Base-by-base conservation (phyloP, 129 eudicot genomes). In the Pseudognaphalium luteoalbum region DNA sequence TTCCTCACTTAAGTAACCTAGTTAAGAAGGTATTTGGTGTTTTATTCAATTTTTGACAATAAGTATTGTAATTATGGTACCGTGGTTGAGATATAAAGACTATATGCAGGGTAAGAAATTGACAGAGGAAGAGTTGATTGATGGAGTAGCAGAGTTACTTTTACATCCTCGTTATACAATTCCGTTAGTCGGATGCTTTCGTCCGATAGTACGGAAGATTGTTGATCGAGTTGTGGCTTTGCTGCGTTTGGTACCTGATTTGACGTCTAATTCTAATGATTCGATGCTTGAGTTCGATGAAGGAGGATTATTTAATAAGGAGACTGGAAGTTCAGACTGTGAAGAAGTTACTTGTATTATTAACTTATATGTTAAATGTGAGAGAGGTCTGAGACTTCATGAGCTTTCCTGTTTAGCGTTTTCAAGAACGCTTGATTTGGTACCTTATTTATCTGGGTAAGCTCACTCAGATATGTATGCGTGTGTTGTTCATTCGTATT, bases 361-460 rank as follows among this genome's bases (percentile, higher is more conserved):
- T 78, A 87, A 86, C 77, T 63, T 71, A 22, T 89, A 91, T 79
- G 76, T 65, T 34, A 74, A 79, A 72, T 68, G 74, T 50, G 89
- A 88, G 79, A 84, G 84, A 79, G 84, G 88, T 14, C 81, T 95
- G 87, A 84, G 75, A 62, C 96, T 95, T 78, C 97, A 95, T 11
- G 99, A 95, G 85, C 83, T 95, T 76, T 90, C 92, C 7, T 85
- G 96, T 76, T 79, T 91, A 73, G 97, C 99, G 32, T 95, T 95
- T 74, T 89, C 94, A 68, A 82, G 99, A 61, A 89, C 84, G 21
- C 82, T 91, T 72, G 96, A 91, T 83, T 66, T 91, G 86, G 70
- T 90, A 69, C 99, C 97, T 71, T 57, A 78, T 65, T 32, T 91
- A 58, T 68, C 83, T 65, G 87, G 96, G 99, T 95, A 86, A 81